Evolutionary conservation across 805 yeast genomes (phyloP), one percentile per base, ranked within the genome.

Genomic region (Wickerhamomyces chambardii): DNA sequence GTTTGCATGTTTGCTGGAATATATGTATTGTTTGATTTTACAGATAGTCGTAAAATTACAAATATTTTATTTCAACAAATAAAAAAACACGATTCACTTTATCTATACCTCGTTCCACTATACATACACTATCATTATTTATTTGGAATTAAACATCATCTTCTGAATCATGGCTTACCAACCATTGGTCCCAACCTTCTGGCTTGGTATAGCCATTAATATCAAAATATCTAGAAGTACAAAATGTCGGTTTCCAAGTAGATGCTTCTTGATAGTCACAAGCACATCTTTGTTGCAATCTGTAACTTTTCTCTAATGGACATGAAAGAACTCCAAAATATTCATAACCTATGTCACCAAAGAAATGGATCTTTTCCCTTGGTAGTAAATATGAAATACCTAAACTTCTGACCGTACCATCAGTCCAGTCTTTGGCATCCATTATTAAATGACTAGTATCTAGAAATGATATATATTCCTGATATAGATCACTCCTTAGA

Each of bases 361-460:
- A 79, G 63, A 71, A 80, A 54, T 80, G 85, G 16, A 84, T 44
- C 46, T 78, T 67, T 21, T 63, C 58, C 41, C 62, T 59, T 36
- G 72, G 68, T 28, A 78, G 53, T 42, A 80, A 66, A 30, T 78
- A 52, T 1, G 84, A 57, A 3, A 76, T 77, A 6, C 80, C 89
- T 30, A 83, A 68, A 0, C 90, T 70, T 55, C 80, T 89, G 9
- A 84, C 73, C 4, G 90, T 87, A 0, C 89, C 89, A 54, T 82
- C 95, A 15, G 92, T 90, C 94, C 95, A 84, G 35, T 90, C 90
- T 3, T 70, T 51, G 30, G 55, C 41, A 53, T 83, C 92, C n/a
- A 11, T 6, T 5, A 24, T 11, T 24, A 24, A 8, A 7, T 21
- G 7, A 21, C 7, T 7, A 38, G 61, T 46, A 53, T 84, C 95